Base-by-base conservation (phyloP, 2,329 filamentous ascomycete genomes). In the Nemania abortiva region DNA sequence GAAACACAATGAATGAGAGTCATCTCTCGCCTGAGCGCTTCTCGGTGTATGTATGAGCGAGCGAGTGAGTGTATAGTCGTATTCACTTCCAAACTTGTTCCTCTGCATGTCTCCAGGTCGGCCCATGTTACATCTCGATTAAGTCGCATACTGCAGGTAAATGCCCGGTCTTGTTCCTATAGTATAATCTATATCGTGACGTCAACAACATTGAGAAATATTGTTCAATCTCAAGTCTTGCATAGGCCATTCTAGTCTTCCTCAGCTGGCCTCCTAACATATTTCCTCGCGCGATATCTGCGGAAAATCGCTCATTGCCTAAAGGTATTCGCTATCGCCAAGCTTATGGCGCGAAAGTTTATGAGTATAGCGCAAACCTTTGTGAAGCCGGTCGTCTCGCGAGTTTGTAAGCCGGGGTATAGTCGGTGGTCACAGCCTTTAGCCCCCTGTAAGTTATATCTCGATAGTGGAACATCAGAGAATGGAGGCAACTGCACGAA, bases 401-500 rank as follows among this genome's bases (percentile, higher is more conserved):
- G n/a, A n/a, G n/a, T n/a, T n/a, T n/a, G n/a, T n/a, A 39, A 54
- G 13, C 22, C 15, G 55, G 57, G 66, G 49, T 58, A 45, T 49
- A 18, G 53, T 22, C 42, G 20, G 57, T 47, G 56, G 50, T 50
- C 42, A 54, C 34, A 9, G 42, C 42, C 42, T 47, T 7, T 20
- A 13, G 22, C 15, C 55, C 63, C 45, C 22, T 60, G 49, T 24
- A 45, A 11, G 20, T 20, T 10, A 55, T 50, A 55, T 50, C n/a
- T 47, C n/a, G 31, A 49, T 45, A 58, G 49, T 66, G 47, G 13
- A 58, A 66, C 58, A 42, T 45, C 20, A 47, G 15, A 52, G 39
- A 27, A 29, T 60, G 49, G 29, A 42, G 13, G 20, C 15, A 24
- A 53, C 58, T 63, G 58, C 53, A 45, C 29, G 22, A 45, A 57